Evolutionary conservation across 2,329 filamentous ascomycete species (phyloP).

Genomic region (Apiospora rasikravindrae): DNA sequence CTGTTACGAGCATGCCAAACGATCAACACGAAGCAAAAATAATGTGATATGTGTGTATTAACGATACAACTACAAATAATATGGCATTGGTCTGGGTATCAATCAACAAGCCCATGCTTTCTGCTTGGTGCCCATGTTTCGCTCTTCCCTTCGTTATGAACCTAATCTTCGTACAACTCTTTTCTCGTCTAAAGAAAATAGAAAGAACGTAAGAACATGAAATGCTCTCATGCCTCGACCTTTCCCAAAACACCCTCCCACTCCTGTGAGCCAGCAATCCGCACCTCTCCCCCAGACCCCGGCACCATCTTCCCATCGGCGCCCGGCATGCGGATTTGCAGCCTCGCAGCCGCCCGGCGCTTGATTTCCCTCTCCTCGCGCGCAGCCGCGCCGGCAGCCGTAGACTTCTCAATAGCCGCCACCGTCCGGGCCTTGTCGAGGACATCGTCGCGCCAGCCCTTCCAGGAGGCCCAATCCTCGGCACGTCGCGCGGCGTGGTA

Average conservation of each 20-base stretch:
- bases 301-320: constrained; percentile 49
- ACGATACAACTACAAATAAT: constrained; percentile 23
- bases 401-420: constrained; percentile 26
- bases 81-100: constrained; percentile 23
- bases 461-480: constrained; percentile 70
- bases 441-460: constrained; percentile 61
- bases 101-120: constrained; percentile 19
- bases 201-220: neutral
- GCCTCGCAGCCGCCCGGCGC: constrained; percentile 48
- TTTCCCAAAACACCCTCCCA: constrained; percentile 61
- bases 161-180: constrained; percentile 16
- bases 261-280: constrained; percentile 58
- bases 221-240: constrained; percentile 32
- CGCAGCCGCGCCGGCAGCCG: constrained; percentile 1
- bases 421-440: constrained; percentile 57
- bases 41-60: neutral
- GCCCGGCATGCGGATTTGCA: constrained; percentile 57
- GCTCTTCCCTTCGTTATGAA: neutral
- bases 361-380: constrained; percentile 37
- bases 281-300: constrained; percentile 47
- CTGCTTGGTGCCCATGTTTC: constrained; percentile 5
- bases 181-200: neutral
- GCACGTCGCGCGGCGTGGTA: constrained; percentile 69
- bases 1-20: neutral
- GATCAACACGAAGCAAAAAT: no score